Base-by-base conservation (phyloP, 768 basidiomycete species). In the Boletus coccyginus region DNA sequence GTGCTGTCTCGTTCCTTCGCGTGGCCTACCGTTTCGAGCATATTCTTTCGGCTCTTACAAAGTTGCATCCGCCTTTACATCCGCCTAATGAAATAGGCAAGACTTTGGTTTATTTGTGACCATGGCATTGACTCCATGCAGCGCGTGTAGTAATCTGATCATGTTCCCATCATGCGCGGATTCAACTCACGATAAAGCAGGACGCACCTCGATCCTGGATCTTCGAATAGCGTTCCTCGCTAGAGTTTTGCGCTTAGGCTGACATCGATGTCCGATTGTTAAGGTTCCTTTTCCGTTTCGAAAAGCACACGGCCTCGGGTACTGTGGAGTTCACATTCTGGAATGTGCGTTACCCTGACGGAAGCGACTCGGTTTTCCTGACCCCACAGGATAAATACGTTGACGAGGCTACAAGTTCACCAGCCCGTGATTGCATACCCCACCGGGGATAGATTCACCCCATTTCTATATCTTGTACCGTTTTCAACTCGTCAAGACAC, bases 301-400 rank as follows among this genome's bases (percentile, higher is more conserved):
- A 29, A 44, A 38, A 9, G 24, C 47, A 19, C 29, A 29, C 46
- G 49, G 38, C 38, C 19, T 43, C 45, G 46, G 56, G 35, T 42
- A 24, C 39, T 31, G 27, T 43, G 16, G 31, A 39, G 39, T 36
- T 36, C 19, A 32, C 55, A 39, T 44, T 19, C 31, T 31, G 39
- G 21, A 31, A 35, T 17, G 19, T 17, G 16, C 11, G 14, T 46
- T 32, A 31, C 46, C 48, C 38, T 32, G 46, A n/a, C 45, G 27
- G 57, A 59, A 59, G 57, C 57, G 57, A 46, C 17, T 24, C n/a
- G 39, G 24, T 42, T 47, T 56, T 19, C 9, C n/a, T 33, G 36
- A 57, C 52, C 16, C 17, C 33, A 47, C 42, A 27, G 35, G 33
- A 58, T 27, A 38, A 8, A 45, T 21, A 46, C 13, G 33, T 46